These are phyloP conservation scores for Pleurotus pulmonarius DNA, from an alignment of 768 basidiomycete species.

Conservation along the genomic window DNA sequence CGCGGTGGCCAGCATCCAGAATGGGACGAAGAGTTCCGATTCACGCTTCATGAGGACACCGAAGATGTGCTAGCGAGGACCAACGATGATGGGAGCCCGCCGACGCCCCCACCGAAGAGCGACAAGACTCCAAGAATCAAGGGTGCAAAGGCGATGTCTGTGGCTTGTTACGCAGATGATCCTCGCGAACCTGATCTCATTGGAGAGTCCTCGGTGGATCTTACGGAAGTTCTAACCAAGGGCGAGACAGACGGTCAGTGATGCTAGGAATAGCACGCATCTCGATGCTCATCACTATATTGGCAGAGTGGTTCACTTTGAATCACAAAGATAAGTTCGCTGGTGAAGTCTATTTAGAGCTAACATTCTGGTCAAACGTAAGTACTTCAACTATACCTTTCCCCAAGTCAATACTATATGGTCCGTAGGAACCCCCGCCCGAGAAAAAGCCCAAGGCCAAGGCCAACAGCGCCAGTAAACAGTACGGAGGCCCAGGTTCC, in stretches of 20 bases:
- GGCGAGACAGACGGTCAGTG: conserved; percentile 93
- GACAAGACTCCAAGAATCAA: conserved; percentile 47
- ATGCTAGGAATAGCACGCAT: not conserved
- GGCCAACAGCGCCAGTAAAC: conserved; percentile 45
- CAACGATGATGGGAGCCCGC: conserved; percentile 45
- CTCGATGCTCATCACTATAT: conserved; percentile 1
- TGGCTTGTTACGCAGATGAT: conserved; percentile 95
- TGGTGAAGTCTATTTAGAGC: conserved; percentile 93
- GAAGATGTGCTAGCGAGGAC: conserved; percentile 47
- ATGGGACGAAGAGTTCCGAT: conserved; percentile 98
- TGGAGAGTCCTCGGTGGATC: conserved; percentile 84
- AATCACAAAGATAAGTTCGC: conserved; percentile 89
- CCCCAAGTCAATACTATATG: conserved; percentile 6
- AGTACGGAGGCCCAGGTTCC: conserved; percentile 77
- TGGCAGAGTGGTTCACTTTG: conserved; percentile 89
- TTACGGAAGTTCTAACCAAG: conserved; percentile 87
- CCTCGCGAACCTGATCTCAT: conserved; percentile 93
- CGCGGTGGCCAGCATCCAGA: conserved; percentile 97
- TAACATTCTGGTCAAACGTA: conserved; percentile 97
- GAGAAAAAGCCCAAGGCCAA: conserved; percentile 58
- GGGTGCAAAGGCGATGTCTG: conserved; percentile 70
- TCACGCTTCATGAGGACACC: conserved; percentile 79
- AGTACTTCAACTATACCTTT: conserved; percentile 22
- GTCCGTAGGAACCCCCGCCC: conserved; percentile 68
- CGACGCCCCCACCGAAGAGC: conserved; percentile 68